These are phyloP conservation scores for Triticum monococcum DNA, from an alignment of 176 grass and related monocot species.

Conservation along the genomic window DNA sequence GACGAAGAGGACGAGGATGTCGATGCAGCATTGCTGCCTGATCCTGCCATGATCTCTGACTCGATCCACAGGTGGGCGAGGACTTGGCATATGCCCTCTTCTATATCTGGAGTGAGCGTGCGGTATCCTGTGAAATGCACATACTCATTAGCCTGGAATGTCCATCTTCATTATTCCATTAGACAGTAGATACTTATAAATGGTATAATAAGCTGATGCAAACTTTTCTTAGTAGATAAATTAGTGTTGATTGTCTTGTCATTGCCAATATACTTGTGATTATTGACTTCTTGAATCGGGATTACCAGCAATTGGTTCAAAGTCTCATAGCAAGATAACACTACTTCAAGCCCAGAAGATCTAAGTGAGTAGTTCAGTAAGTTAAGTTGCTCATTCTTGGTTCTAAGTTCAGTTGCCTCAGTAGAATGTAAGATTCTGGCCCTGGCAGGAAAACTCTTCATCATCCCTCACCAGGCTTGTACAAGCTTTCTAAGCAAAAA, in stretches of 20 bases:
- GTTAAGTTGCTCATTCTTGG: background rate
- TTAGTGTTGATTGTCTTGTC: background rate
- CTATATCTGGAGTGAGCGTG: constrained; percentile 62
- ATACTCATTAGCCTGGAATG: constrained; percentile 10
- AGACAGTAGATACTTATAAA: background rate
- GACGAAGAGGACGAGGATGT: constrained; percentile 54
- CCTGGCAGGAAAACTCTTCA: background rate
- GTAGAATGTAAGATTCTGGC: background rate
- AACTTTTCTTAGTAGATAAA: background rate
- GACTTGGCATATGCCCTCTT: constrained; percentile 90
- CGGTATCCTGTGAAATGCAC: constrained; percentile 56
- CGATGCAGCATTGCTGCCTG: constrained; percentile 40
- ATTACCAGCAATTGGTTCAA: background rate
- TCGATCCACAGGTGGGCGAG: constrained; percentile 86
- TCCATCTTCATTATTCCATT: background rate
- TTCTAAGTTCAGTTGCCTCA: background rate
- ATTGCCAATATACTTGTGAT: background rate
- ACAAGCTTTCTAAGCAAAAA: background rate
- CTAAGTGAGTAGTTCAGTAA: background rate
- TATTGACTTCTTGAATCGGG: background rate
- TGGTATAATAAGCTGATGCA: constrained; percentile 11
- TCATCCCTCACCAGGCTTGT: background rate
- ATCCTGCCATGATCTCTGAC: constrained; percentile 62
- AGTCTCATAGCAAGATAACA: background rate
- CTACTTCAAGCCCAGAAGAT: background rate